Conservation (phyloP, 768 basidiomycete genomes). For the Mycena leptocephala region DNA sequence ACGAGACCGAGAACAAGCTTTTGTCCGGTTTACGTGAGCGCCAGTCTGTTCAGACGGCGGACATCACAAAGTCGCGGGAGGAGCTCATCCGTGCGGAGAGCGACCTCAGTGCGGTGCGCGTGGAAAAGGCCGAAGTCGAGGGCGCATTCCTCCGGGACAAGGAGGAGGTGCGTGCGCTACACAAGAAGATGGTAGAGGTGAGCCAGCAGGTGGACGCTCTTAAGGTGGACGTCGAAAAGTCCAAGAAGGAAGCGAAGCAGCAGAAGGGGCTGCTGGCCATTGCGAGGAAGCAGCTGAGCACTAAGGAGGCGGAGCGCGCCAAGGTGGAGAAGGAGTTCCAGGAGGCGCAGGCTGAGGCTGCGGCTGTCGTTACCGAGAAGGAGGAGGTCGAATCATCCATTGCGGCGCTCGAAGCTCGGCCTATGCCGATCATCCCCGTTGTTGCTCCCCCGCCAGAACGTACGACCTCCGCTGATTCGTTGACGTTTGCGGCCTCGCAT, state of each 20-base stretch:
- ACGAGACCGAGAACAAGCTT: slow-evolving; percentile 87
- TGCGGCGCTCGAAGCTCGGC: slow-evolving; percentile 46
- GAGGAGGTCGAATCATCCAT: slow-evolving; percentile 70
- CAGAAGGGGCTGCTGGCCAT: slow-evolving; percentile 97
- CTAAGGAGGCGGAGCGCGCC: slow-evolving; percentile 84
- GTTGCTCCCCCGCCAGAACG: slow-evolving; percentile 42
- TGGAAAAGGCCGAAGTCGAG: slow-evolving; percentile 95
- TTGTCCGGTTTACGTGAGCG: slow-evolving; percentile 81
- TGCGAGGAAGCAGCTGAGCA: slow-evolving; percentile 92
- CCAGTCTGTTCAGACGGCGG: slow-evolving; percentile 74
- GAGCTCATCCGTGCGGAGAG: slow-evolving; percentile 94
- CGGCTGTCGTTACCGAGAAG: slow-evolving; percentile 68
- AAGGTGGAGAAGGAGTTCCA: slow-evolving; percentile 82
- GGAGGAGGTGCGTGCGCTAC: slow-evolving; percentile 91
- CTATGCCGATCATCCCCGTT: slow-evolving; percentile 36
- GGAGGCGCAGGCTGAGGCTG: slow-evolving; percentile 72
- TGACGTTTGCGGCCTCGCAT: slow-evolving; percentile 77
- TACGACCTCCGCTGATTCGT: slow-evolving; percentile 62
- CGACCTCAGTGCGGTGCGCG: slow-evolving; percentile 88
- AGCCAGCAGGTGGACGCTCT: slow-evolving; percentile 79
- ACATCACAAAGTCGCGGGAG: slow-evolving; percentile 80
- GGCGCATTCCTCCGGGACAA: slow-evolving; percentile 91
- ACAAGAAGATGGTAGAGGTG: slow-evolving; percentile 88
- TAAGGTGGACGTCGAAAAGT: slow-evolving; percentile 87
- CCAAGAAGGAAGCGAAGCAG: slow-evolving; percentile 94